Evolutionary conservation across 768 basidiomycete species (phyloP).

Genomic region (Boletus edulis): DNA sequence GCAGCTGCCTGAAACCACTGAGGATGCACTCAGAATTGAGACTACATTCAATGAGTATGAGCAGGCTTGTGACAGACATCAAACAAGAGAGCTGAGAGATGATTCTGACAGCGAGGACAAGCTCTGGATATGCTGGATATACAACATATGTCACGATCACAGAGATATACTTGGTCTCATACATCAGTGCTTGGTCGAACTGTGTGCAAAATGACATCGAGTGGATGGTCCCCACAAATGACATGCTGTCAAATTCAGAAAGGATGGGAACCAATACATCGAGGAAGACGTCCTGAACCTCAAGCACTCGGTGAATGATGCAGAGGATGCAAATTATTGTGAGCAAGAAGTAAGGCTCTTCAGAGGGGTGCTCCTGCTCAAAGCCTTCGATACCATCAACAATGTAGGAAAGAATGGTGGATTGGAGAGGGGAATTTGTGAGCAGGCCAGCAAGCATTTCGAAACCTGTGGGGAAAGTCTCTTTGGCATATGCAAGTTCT

Average conservation of each 20-base stretch:
- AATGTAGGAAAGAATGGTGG: conserved; percentile 72
- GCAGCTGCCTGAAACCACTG: conserved; percentile 69
- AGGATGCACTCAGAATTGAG: conserved; percentile 83
- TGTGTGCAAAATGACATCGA: conserved; percentile 68
- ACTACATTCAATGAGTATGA: conserved; percentile 76
- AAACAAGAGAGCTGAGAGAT: conserved; percentile 65
- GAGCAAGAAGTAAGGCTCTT: conserved; percentile 67
- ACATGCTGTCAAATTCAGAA: no score
- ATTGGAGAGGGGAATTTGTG: conserved; percentile 68
- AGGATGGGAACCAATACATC: conserved; percentile 83
- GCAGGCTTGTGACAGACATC: conserved; percentile 65
- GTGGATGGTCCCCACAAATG: no score
- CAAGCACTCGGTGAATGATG: conserved; percentile 76
- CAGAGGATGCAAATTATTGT: conserved; percentile 80
- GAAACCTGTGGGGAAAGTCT: no score
- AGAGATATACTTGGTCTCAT: conserved; percentile 68
- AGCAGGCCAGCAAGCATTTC: conserved; percentile 80
- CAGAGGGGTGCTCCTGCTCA: conserved; percentile 63
- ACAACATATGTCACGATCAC: conserved; percentile 72
- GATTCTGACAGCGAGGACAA: conserved; percentile 77
- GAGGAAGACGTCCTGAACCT: conserved; percentile 85
- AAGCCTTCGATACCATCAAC: conserved; percentile 79
- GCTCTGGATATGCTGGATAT: conserved; percentile 63
- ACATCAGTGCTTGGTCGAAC: conserved; percentile 76
- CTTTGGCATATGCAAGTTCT: no score